phyloP scores from a whole-genome alignment of 1,284 basidiomycete species.

The Austroboletus niveus region DNA sequence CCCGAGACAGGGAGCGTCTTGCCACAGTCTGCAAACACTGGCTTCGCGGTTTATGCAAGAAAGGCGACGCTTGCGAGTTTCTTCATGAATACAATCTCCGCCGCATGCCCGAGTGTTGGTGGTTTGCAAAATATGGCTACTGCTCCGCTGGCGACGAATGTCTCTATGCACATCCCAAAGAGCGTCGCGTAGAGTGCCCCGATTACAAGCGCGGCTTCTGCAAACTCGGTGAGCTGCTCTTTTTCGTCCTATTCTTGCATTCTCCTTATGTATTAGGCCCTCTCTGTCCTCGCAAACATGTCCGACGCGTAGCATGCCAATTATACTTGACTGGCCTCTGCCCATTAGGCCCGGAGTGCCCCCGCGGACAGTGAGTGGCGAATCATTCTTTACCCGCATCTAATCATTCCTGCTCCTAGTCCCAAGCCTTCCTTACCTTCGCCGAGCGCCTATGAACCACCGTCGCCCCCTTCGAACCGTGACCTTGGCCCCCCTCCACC shows the following conservation, averaged over 20 bases:
- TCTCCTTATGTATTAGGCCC: slow-evolving; percentile 57
- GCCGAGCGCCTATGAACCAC: slow-evolving; percentile 77
- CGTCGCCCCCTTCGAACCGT: slow-evolving; percentile 68
- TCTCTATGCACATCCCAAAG: slow-evolving; percentile 96
- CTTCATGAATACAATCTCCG: slow-evolving; percentile 98
- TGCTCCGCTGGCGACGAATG: slow-evolving; percentile 99
- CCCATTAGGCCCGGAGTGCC: slow-evolving; percentile 89
- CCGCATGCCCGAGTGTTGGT: slow-evolving; percentile 99
- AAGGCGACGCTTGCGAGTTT: slow-evolving; percentile 98
- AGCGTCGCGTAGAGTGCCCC: slow-evolving; percentile 90
- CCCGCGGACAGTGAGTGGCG: slow-evolving; percentile 82
- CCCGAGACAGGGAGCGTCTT: slow-evolving; percentile 81
- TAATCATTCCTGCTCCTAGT: slow-evolving; percentile 38
- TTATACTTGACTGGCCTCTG: slow-evolving; percentile 94
- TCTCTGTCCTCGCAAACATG: slow-evolving; percentile 88
- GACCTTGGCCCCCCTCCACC: slow-evolving; percentile 90
- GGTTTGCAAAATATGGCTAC: slow-evolving; percentile 98
- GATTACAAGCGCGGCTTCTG: slow-evolving; percentile 97
- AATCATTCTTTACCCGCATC: slow-evolving; percentile 13
- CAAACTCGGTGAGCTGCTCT: slow-evolving; percentile 64
- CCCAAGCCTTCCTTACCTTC: slow-evolving; percentile 74
- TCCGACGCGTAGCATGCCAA: slow-evolving; percentile 88
- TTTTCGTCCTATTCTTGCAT: not conserved
- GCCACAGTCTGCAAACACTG: slow-evolving; percentile 99
- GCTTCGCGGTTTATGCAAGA: slow-evolving; percentile 97